phyloP scores from a whole-genome alignment of 495 filamentous ascomycete genomes.

The Penicillium herquei region DNA sequence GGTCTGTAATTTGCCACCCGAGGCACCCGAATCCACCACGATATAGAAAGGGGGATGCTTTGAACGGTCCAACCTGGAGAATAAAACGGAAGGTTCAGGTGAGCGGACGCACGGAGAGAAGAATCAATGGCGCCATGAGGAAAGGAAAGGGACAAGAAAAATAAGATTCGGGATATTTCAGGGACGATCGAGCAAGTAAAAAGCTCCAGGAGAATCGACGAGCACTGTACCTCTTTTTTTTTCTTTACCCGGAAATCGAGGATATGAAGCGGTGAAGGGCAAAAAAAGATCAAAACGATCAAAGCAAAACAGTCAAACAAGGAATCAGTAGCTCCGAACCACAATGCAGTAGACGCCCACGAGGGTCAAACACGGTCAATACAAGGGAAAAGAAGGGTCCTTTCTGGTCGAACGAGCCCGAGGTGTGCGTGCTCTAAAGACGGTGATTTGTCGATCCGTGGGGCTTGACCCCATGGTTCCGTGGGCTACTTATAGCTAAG shows the following conservation, averaged over 20 bases:
- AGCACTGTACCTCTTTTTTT: neutral
- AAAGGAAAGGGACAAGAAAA: neutral
- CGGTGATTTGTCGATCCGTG: conserved; percentile 32
- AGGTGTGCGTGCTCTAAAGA: conserved; percentile 18
- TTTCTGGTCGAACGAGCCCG: conserved; percentile 7
- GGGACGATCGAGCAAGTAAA: too few species aligned
- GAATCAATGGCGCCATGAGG: conserved; percentile 2
- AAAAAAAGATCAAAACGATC: too few species aligned
- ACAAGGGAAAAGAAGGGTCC: neutral
- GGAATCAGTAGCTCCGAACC: too few species aligned
- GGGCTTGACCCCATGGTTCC: conserved; percentile 6
- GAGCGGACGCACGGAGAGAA: conserved; percentile 1
- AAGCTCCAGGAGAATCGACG: neutral
- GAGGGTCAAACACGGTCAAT: neutral
- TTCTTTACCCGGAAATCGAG: neutral
- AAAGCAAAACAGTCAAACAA: too few species aligned
- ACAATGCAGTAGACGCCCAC: neutral
- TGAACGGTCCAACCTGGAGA: neutral
- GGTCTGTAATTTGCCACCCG: conserved; percentile 1
- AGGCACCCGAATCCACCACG: conserved; percentile 1
- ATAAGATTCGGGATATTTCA: neutral
- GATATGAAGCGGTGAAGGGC: neutral
- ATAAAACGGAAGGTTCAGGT: conserved; percentile 2
- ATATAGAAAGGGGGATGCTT: neutral
- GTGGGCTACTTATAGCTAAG: neutral